Base-by-base conservation (phyloP, 495 filamentous ascomycete species). In the Penicillium macrosclerotiorum region DNA sequence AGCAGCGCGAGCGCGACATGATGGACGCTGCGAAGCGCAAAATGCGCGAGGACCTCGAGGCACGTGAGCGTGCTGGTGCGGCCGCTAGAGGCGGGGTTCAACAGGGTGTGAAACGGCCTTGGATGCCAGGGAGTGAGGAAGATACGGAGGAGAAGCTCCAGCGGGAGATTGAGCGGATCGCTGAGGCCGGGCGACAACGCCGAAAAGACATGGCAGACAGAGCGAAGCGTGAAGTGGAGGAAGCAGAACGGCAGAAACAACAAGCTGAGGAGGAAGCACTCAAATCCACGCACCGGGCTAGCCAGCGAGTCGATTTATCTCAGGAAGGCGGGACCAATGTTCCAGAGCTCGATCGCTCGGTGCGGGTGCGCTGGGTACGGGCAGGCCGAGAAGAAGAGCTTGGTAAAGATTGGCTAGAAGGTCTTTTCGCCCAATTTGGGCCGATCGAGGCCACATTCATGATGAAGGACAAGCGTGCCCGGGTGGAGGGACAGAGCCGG, bases 41-140 rank as follows among this genome's bases (percentile, higher is more conserved):
- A 65, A 88, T 90, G 86, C 79, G 81, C 59, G 83, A 89, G 62
- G 86, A 91, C 60, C 63, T 90, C 38, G 85, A 90, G 66, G 67
- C 74, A 39, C 60, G 82, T 42, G 85, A 88, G 54, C 55, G 76
- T 34, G 62, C 63, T 33, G 61, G 73, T 26, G 66, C 63, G 13
- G 54, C 60, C 1, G 62, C 47, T 25, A 56, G 33, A 42, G 45
- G 37, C 7, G 49, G 34, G 22, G 52, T 13, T 13, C 59, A 58
- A 47, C 59, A 55, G 44, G 77, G 76, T 8, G 57, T 72, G 40
- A 79, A 73, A 62, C 58, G 72, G 55, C 45, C 66, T 17, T 78
- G 72, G 77, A 69, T 53, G 40, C 35, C 52, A 20, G 49, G 54
- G 23, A 61, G 43, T 11, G 78, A 80, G 38, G 65, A 75, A 8